Conservation (phyloP, 257 asterid species). For the Pogostemon cablin region DNA sequence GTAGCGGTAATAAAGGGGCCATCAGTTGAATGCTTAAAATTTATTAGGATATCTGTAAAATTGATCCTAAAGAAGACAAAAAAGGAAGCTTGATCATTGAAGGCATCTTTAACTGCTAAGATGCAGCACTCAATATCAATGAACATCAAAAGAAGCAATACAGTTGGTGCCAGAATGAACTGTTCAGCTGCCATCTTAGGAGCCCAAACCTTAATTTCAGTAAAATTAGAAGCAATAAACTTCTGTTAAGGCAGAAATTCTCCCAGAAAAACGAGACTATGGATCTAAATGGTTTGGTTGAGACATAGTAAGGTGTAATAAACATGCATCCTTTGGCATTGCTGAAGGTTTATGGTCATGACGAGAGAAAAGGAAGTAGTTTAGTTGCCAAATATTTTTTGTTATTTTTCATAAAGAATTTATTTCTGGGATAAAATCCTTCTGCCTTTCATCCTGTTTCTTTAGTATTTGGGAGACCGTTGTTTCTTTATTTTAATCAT, state of each 20-base stretch:
- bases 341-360: neutral
- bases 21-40: neutral
- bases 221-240: conserved; percentile 1
- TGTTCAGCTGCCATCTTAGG: conserved; percentile 2
- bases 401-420: neutral
- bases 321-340: neutral
- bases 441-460: neutral
- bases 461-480: neutral
- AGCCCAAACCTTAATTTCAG: neutral
- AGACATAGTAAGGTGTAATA: conserved; percentile 16
- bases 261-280: neutral
- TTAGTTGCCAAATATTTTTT: conserved; percentile 21
- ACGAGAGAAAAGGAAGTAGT: conserved; percentile 16
- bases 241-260: neutral
- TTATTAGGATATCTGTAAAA: neutral
- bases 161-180: neutral
- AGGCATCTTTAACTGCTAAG: neutral
- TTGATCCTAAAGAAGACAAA: conserved; percentile 7
- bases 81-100: neutral
- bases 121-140: neutral
- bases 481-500: neutral
- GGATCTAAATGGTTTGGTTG: neutral
- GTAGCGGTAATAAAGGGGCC: neutral
- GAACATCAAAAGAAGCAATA: neutral
- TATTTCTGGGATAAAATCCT: neutral